Evolutionary conservation across 805 yeast genomes (phyloP), one percentile per base, ranked within the genome.

Genomic region (Zygotorulaspora florentina): DNA sequence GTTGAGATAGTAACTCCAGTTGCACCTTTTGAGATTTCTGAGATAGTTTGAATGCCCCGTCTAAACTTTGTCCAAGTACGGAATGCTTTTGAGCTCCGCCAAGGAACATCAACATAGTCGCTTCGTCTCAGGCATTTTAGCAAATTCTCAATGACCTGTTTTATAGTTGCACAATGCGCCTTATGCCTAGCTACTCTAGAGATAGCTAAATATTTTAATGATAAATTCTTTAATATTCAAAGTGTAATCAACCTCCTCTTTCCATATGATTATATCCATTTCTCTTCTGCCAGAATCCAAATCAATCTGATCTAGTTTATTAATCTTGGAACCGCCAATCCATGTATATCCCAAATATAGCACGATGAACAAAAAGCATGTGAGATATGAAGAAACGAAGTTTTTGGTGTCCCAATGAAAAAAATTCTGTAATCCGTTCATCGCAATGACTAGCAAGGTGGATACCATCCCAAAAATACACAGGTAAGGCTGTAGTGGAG

Each of bases 281-380:
- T 87, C 95, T 40, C 90, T 74, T 55, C 95, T 69, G 2, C 95
- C 95, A 0, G 86, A 75, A 62, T 87, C 95, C 55, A 83, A 72
- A 61, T 87, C 95, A 47, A 87, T 61, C 35, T 84, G 80, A 53
- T 83, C 87, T 40, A 85, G 65, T 40, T 84, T 75, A 38, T 79
- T 83, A 10, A 80, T 69, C 48, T 77, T 73, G 1, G 87, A 78
- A 8, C 85, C 76, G 50, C 77, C 73, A 9, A 78, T 57, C 2
- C 79, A 27, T 54, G 78, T 78, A 62, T 83, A 81, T 1, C 75
- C 75, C 23, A 71, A 13, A 55, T 74, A 82, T 28, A 77, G 67
- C 1, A 77, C 52, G 1, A 68, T 62, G 57, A 81, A 78, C 2
- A 80, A 52, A 27, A 80, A 65, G 40, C 78, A 56, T 0, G 82